Base-by-base conservation (phyloP, 1,284 basidiomycete genomes). In the Cerioporus squamosus region DNA sequence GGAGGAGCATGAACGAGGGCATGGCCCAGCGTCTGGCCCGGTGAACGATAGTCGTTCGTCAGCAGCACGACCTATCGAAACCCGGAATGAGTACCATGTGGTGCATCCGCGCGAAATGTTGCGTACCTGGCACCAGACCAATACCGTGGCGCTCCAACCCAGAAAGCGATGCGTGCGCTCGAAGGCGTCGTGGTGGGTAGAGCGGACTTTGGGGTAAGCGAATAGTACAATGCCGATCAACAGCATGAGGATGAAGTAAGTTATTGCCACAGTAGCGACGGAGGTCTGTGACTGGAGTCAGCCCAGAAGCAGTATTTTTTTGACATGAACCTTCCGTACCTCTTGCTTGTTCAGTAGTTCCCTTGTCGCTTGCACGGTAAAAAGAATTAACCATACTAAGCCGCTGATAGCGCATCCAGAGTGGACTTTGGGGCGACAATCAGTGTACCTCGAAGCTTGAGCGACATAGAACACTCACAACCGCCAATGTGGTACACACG, bases 401-500 rank as follows among this genome's bases (percentile, higher is more conserved):
- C 81, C 82, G 15, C 83, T 82, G 31, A 81, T 76, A 5, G 80
- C 83, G 63, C 78, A 80, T 23, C 84, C 84, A 8, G 83, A 84
- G 66, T 86, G 85, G 24, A 85, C 77, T 77, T 53, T 17, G 22
- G 33, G 36, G 31, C 29, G 24, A 3, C n/a, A 20, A 10, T 65
- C 40, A 64, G 56, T 39, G 17, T 36, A 57, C 42, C 33, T 49
- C 42, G 20, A n/a, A 46, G 44, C 39, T 36, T 6, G 26, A 45
- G 15, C 33, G 40, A 50, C 17, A 51, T 31, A 39, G 23, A 17
- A 10, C n/a, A 69, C 74, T 68, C 62, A 77, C 75, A 59, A 33
- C 84, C 83, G 29, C 82, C 83, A 52, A 85, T 83, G 57, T 84
- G 81, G 60, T 85, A 85, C 1, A 85, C 83, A 45, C 82, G 74